Base-by-base conservation (phyloP, 176 grass and related monocot genomes). In the Oryza australiensis region DNA sequence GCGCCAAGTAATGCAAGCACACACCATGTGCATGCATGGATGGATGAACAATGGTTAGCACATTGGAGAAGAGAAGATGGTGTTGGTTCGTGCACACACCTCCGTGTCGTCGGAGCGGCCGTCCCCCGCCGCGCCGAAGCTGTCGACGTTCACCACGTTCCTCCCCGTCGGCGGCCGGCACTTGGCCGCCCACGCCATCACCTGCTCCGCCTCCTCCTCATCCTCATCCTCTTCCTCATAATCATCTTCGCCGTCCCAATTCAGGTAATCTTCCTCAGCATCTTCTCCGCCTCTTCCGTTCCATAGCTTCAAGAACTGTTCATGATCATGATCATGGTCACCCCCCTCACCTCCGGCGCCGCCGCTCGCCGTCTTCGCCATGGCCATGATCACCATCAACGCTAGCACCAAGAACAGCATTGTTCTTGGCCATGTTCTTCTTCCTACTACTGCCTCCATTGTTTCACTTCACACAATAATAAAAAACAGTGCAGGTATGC, bases 111-210 rank as follows among this genome's bases (percentile, higher is more conserved):
- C 90, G 75, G 80, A 66, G 62, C 80, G 10, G 48, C 93, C 96
- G 83, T 98, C 87, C 0, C 96, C 96, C 5, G 74, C 88, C 0
- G 90, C 93, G 16, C 90, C 96, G 73, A 90, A 98, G 87, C 75
- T 90, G 49, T 98, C 87, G 68, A 95, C 96, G 75, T 88, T 95
- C 46, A 98, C 87, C 46, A 90, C 82, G 66, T 93, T 88, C 86
- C 72, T 87, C 37, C 75, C 32, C 37, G 41, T 22, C 30, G 22
- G 2, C 72, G 57, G 75, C 34, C 64, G 67, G 15, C 64, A 15
- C 15, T 40, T 76, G 0, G 22, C 30, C 5, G 43, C 82, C 55
- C 59, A 28, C 86, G 70, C 55, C 46, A 57, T 9, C 48, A 68
- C 18, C 9, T 30, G 23, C 2, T 66, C 65, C 0, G 32, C 53